Percentiles rank a stretch among this genome's conserved stretches.
Conservation (phyloP, 139 green algal genomes). For the Asterochloris sp. region DNA sequence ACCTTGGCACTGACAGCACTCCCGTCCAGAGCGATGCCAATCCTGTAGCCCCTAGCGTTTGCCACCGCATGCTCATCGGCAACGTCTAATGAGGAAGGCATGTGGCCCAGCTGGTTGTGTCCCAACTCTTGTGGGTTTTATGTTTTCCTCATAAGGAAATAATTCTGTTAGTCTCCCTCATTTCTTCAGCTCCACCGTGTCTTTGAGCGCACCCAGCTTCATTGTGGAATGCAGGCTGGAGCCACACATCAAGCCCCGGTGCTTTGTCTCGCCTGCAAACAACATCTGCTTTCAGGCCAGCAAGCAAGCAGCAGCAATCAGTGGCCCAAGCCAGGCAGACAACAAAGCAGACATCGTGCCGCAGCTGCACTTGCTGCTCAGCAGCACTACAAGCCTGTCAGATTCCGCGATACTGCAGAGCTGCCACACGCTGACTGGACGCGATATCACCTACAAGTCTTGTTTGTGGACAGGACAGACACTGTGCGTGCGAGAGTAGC, state of each 20-base stretch:
- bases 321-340: neutral
- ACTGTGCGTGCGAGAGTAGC: conserved; percentile 36
- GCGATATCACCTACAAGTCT: conserved; percentile 18
- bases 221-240: neutral
- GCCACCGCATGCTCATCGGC: neutral
- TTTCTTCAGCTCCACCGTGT: too few species aligned
- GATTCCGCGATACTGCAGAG: neutral
- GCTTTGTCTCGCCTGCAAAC: neutral
- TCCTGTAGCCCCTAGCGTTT: neutral
- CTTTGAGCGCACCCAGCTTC: too few species aligned
- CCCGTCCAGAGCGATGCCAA: neutral
- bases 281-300: too few species aligned
- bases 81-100: too few species aligned
- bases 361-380: neutral
- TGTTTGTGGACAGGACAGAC: conserved; percentile 26
- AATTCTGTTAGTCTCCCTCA: too few species aligned
- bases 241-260: neutral
- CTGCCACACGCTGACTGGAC: conserved; percentile 11
- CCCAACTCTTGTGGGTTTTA: too few species aligned
- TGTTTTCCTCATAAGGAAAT: too few species aligned
- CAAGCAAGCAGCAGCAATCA: too few species aligned
- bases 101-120: too few species aligned
- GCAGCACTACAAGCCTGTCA: neutral
- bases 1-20: neutral
- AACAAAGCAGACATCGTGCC: neutral